Conservation (phyloP, 495 filamentous ascomycete species). For the Annulohypoxylon nitens region DNA sequence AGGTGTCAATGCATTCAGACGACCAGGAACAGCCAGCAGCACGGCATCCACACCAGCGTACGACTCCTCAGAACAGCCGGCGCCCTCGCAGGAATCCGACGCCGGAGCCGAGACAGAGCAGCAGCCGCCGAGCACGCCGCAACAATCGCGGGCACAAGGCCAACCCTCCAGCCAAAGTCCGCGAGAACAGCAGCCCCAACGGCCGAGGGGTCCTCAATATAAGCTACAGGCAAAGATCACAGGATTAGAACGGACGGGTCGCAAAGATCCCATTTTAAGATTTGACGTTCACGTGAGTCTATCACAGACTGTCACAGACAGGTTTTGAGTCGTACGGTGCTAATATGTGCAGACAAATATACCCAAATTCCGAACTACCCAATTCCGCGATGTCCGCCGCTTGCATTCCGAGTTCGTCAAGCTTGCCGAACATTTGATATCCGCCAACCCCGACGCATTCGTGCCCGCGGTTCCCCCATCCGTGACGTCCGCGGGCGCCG, state of each 20-base stretch:
- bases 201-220: conserved; percentile 73
- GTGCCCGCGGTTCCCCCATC: conserved; percentile 96
- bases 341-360: conserved; percentile 83
- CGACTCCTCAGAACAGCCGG: conserved; percentile 46
- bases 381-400: conserved; percentile 96
- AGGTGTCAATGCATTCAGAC: conserved; percentile 55
- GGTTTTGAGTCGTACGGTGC: conserved; percentile 11
- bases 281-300: conserved; percentile 94
- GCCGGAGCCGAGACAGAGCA: conserved; percentile 53
- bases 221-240: conserved; percentile 95
- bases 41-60: conserved; percentile 50
- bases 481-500: conserved; percentile 91
- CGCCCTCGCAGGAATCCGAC: conserved; percentile 54
- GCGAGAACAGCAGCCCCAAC: conserved; percentile 48
- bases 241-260: conserved; percentile 88
- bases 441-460: conserved; percentile 95
- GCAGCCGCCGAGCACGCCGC: conserved; percentile 57
- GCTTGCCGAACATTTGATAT: conserved; percentile 92
- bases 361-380: conserved; percentile 95
- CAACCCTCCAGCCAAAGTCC: conserved; percentile 7
- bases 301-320: background rate
- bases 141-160: conserved; percentile 60
- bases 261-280: conserved; percentile 93
- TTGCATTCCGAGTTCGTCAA: conserved; percentile 96
- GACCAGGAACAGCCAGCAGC: conserved; percentile 57